Base-by-base conservation (phyloP, 73 alveolate genomes). In the Paramecium tetraurelia region DNA sequence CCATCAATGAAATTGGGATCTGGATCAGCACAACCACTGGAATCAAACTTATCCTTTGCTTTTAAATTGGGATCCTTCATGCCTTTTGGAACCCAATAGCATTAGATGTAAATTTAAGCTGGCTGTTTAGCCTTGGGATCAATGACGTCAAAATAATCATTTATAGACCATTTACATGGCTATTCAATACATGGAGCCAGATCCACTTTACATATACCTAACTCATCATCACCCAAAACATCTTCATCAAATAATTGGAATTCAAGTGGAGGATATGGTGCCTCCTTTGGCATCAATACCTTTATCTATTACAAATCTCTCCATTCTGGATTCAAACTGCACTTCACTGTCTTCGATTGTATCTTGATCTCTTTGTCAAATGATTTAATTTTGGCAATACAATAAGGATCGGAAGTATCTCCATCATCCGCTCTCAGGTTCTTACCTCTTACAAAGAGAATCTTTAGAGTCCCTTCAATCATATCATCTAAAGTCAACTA, bases 371-470 rank as follows among this genome's bases (percentile, higher is more conserved):
- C 88, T 27, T 86, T 86, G 18, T 86, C 93, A 68, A 63, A 86
- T 24, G 84, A 63, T 36, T 41, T n/a, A 16, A 63, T 63, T 58
- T 29, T 86, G 5, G 63, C 75, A 12, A 86, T 40, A 6, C 69
- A 57, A 41, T 86, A 86, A 6, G 93, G 93, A 35, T 86, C 93
- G n/a, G 93, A 86, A 14, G 93, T 63, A 63, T 86, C 93, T 4
- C 88, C 93, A 59, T 86, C 93, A 86, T 86, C 93, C n/a, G 88
- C 93, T 41, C 93, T 72, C 21, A 86, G 38, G 40, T 86, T 77
- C 12, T 59, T 63, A 7, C 88, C 93, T 86, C 93, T 86, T 3
- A 86, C 93, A 63, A 86, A 59, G 2, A 86, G 58, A 14, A 86
- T 46, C 50, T 86, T 86, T 5, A 86, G 36, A 36, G 85, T 86